Percentiles rank a stretch among this genome's conserved stretches.
These are phyloP conservation scores for Tulasnella sp. DNA, from an alignment of 768 basidiomycete species.

Conservation along the genomic window DNA sequence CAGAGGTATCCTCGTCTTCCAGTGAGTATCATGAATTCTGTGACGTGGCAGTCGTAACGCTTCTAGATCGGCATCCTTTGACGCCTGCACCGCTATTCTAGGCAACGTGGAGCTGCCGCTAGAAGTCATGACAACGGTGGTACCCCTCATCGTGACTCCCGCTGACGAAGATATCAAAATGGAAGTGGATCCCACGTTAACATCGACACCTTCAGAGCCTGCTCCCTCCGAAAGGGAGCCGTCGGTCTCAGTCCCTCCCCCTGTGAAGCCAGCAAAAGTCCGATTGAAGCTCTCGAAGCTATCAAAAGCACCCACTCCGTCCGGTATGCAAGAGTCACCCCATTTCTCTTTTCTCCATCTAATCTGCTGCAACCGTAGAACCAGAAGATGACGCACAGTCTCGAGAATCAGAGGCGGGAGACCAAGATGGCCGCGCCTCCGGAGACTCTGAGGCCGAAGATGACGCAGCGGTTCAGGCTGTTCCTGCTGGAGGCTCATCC, in stretches of 20 bases:
- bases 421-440: not conserved
- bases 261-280: slow-evolving; percentile 4
- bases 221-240: slow-evolving; percentile 4
- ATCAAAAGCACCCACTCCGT: no score
- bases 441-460: not conserved
- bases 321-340: not conserved
- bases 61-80: not conserved
- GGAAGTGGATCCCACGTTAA: not conserved
- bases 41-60: slow-evolving; percentile 5
- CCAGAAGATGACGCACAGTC: slow-evolving; percentile 3
- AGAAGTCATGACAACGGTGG: no score
- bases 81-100: not conserved
- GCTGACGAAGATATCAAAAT: not conserved
- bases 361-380: not conserved
- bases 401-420: slow-evolving; percentile 3
- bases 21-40: not conserved
- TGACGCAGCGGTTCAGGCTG: not conserved
- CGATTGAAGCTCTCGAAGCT: not conserved
- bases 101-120: not conserved
- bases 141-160: no score
- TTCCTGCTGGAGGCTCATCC: not conserved
- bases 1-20: not conserved
- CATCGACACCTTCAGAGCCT: slow-evolving; percentile 7
- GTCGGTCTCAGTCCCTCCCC: no score
- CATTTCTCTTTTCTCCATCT: not conserved